Conservation (phyloP, 306 rosid genomes). For the Trifolium dubium region DNA sequence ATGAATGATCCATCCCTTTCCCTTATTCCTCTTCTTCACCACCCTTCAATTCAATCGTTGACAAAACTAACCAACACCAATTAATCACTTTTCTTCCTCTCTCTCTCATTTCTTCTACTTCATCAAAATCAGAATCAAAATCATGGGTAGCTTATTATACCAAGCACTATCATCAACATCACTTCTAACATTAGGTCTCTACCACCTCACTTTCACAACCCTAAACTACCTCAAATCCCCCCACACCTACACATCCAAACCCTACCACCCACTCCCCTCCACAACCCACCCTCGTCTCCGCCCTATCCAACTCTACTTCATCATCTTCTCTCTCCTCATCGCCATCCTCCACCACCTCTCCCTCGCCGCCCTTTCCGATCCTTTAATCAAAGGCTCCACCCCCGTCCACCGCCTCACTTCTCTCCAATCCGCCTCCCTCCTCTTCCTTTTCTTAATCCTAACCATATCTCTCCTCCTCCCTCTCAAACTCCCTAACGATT, state of each 20-base stretch:
- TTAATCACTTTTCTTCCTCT: not conserved
- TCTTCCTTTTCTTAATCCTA: slow-evolving; percentile 71
- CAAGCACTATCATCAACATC: slow-evolving; percentile 60
- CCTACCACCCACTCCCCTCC: slow-evolving; percentile 69
- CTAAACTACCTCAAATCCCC: slow-evolving; percentile 70
- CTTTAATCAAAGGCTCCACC: slow-evolving; percentile 75
- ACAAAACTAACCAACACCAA: not conserved
- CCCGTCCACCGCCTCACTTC: slow-evolving; percentile 82
- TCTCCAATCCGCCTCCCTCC: slow-evolving; percentile 71
- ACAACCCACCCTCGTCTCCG: slow-evolving; percentile 50
- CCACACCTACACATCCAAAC: slow-evolving; percentile 70
- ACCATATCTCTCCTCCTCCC: slow-evolving; percentile 64
- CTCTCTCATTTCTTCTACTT: not conserved
- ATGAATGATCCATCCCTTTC: not conserved
- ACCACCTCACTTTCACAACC: slow-evolving; percentile 65
- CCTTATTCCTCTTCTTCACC: not conserved
- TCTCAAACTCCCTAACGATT: slow-evolving; percentile 69
- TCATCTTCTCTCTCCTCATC: slow-evolving; percentile 52
- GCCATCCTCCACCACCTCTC: slow-evolving; percentile 62
- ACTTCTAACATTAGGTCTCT: slow-evolving; percentile 62
- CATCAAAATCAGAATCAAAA: not conserved
- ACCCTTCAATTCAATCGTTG: not conserved
- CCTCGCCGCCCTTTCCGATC: slow-evolving; percentile 66
- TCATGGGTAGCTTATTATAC: slow-evolving; percentile 19
- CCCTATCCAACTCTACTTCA: slow-evolving; percentile 61